Conservation (phyloP, 345 rosid species). For the Populus deltoides region DNA sequence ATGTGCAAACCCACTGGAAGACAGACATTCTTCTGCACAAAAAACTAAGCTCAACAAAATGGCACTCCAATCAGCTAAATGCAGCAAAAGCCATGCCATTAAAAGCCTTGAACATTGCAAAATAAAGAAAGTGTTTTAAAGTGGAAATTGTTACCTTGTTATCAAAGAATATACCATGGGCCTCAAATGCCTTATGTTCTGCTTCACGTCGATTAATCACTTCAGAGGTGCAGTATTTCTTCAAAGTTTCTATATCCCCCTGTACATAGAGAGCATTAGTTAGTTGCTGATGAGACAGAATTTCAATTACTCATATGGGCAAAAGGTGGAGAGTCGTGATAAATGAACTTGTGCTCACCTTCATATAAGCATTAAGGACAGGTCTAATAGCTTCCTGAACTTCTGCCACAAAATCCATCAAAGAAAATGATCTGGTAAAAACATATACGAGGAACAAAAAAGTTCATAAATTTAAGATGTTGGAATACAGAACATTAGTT, state of each 20-base stretch:
- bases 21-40: background rate
- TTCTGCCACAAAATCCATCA: slow-evolving; percentile 81
- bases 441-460: background rate
- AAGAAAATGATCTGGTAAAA: slow-evolving; percentile 71
- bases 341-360: slow-evolving; percentile 40
- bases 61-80: background rate
- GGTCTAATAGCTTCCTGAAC: slow-evolving; percentile 86
- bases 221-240: slow-evolving; percentile 81
- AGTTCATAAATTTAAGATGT: slow-evolving; percentile 2
- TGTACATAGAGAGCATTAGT: slow-evolving; percentile 26
- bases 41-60: background rate
- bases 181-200: slow-evolving; percentile 61
- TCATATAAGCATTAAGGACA: slow-evolving; percentile 73
- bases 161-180: slow-evolving; percentile 73
- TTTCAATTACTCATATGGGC: background rate
- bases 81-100: background rate
- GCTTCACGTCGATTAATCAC: slow-evolving; percentile 71
- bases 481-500: slow-evolving; percentile 1
- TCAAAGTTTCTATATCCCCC: slow-evolving; percentile 72
- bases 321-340: background rate
- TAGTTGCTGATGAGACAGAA: background rate
- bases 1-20: background rate
- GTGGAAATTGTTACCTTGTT: slow-evolving; percentile 52
- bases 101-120: background rate
- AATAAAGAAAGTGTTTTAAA: background rate